phyloP scores from a whole-genome alignment of 179 eudicot genomes.

The Camellia oleifera region DNA sequence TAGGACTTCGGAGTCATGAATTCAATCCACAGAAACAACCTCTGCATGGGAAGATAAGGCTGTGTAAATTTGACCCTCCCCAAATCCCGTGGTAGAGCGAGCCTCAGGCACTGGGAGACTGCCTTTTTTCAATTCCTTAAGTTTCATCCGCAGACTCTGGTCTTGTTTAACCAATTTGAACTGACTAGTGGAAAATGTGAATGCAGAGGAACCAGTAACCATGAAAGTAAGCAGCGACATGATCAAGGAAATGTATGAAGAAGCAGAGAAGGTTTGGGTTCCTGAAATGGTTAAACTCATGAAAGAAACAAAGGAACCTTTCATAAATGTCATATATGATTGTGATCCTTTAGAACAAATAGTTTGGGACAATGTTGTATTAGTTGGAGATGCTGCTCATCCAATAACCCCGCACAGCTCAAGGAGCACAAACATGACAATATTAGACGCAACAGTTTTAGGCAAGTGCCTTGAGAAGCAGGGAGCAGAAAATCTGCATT shows the following conservation, averaged over 20 bases:
- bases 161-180: not conserved
- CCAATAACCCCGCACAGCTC: constrained; percentile 81
- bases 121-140: not conserved
- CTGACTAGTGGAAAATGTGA: not conserved
- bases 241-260: constrained; percentile 54
- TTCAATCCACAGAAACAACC: no score
- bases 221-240: constrained; percentile 58
- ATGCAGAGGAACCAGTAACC: constrained; percentile 65
- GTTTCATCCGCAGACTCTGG: not conserved
- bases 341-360: constrained; percentile 53
- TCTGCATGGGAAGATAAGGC: no score
- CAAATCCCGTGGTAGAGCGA: no score
- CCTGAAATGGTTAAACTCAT: constrained; percentile 54
- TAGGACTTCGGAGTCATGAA: no score
- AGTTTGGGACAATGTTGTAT: constrained; percentile 63
- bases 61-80: no score
- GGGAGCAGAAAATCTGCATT: constrained; percentile 40
- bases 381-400: constrained; percentile 89
- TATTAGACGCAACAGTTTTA: constrained; percentile 66
- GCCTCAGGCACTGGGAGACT: no score
- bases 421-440: constrained; percentile 85
- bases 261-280: constrained; percentile 54
- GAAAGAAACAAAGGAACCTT: constrained; percentile 60
- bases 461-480: constrained; percentile 69
- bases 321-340: constrained; percentile 71